Evolutionary conservation across 2,329 filamentous ascomycete genomes (phyloP).

Genomic region (Colletotrichum chlorophyti): DNA sequence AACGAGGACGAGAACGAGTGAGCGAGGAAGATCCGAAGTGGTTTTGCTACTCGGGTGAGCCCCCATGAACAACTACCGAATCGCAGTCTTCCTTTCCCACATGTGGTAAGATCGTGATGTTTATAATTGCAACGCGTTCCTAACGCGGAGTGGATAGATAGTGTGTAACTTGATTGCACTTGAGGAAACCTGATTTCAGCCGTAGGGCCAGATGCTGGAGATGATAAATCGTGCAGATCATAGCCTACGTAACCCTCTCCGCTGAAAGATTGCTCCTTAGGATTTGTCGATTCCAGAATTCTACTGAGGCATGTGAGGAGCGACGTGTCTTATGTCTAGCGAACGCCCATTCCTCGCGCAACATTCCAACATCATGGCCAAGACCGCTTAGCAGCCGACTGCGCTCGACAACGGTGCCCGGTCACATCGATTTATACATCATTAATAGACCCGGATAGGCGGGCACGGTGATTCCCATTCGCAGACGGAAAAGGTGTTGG

Average conservation of each 20-base stretch:
- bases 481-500: constrained; percentile 19
- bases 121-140: too few relatives aligned
- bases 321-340: constrained; percentile 2
- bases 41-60: not conserved
- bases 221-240: too few relatives aligned
- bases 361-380: constrained; percentile 8
- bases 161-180: too few relatives aligned
- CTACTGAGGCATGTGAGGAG: not conserved
- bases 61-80: not conserved
- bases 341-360: constrained; percentile 9
- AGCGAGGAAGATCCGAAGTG: constrained; percentile 9
- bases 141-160: too few relatives aligned
- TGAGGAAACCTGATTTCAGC: too few relatives aligned
- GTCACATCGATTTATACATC: too few relatives aligned
- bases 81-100: not conserved
- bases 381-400: not conserved
- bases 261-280: not conserved
- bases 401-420: not conserved
- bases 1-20: too few relatives aligned
- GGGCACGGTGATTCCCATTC: too few relatives aligned
- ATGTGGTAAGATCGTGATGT: too few relatives aligned
- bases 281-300: too few relatives aligned
- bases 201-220: too few relatives aligned
- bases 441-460: too few relatives aligned
- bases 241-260: not conserved